Base-by-base conservation (phyloP, 495 filamentous ascomycete species). In the Lichina pygmaea region DNA sequence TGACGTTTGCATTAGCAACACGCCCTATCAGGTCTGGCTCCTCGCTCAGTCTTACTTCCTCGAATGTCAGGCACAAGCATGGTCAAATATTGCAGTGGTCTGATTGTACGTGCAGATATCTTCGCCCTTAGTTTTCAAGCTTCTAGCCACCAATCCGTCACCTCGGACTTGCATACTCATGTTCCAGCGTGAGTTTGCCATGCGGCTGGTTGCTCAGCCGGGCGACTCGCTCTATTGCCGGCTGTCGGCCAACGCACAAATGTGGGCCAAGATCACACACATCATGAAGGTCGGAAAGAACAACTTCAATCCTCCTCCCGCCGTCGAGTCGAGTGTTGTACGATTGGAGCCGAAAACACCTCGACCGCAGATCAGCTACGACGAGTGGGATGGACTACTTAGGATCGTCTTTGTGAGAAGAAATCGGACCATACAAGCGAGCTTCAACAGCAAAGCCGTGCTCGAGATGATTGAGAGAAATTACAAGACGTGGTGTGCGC, bases 271-370 rank as follows among this genome's bases (percentile, higher is more conserved):
- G 49, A 75, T 85, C 37, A 73, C 74, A 41, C 83, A 92, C 55
- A 77, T 91, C 52, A 78, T 86, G 73, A 91, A 91, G 62, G 85
- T 93, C 32, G 83, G 84, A 33, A 77, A 76, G 51, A 86, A 86
- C 59, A 95, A 94, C 63, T 94, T 91, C 68, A 85, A 79, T 53
- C 89, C 89, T 1, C 86, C 86, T 15, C 86, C 86, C 8, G 69
- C 78, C 54, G 86, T 95, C 15, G 86, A 95, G 59, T 79, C 72
- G 10, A 81, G 73, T 47, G 83, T 86, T n/a, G 69, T 84, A 43
- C 58, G 75, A 33, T 65, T 93, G 42, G 72, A 81, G 49, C 77
- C 77, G 8, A 84, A 93, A 62, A 65, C 71, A 33, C 84, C 85
- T 11, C 59, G 85, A 16, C 89, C 86, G 41, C 72, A 80, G 47